A percentile compares a stretch with the other conserved stretches of the same genome.
These are phyloP conservation scores for Imleria badia DNA, from an alignment of 768 basidiomycete genomes.

Conservation along the genomic window DNA sequence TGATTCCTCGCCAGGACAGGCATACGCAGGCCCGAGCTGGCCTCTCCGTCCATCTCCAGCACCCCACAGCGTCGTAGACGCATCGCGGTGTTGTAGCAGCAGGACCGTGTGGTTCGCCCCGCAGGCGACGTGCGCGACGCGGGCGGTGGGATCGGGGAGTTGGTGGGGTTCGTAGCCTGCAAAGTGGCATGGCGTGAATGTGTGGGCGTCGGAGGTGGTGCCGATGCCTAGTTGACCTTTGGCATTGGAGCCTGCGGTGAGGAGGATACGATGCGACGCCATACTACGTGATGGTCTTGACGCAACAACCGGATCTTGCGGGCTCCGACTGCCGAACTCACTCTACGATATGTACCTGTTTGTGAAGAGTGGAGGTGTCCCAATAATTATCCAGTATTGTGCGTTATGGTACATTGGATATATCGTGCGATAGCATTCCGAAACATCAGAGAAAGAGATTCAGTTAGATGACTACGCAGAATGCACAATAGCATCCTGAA, in stretches of 20 bases:
- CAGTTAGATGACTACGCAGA: constrained; percentile 12
- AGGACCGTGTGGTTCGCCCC: constrained; percentile 82
- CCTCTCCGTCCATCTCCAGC: constrained; percentile 70
- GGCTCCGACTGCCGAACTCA: neutral
- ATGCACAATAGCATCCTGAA: neutral
- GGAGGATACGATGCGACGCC: constrained; percentile 20
- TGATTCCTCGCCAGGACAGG: constrained; percentile 10
- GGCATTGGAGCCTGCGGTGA: constrained; percentile 50
- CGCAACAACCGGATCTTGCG: neutral
- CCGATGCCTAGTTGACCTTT: constrained; percentile 47
- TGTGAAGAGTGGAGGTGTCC: neutral
- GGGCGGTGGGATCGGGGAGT: constrained; percentile 24
- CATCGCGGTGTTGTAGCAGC: constrained; percentile 46
- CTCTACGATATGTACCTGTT: too few species aligned
- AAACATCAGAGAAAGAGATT: constrained; percentile 13
- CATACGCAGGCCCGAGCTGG: constrained; percentile 59
- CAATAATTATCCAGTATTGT: neutral
- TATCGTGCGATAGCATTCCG: constrained; percentile 5
- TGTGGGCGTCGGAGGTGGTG: constrained; percentile 38
- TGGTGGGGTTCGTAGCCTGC: constrained; percentile 12
- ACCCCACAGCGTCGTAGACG: constrained; percentile 58
- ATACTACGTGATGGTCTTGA: neutral
- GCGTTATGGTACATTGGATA: constrained; percentile 22
- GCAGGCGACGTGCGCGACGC: constrained; percentile 53
- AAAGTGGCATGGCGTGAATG: constrained; percentile 41